phyloP scores from a whole-genome alignment of 2,329 filamentous ascomycete species.

The Epicoccum nigrum region DNA sequence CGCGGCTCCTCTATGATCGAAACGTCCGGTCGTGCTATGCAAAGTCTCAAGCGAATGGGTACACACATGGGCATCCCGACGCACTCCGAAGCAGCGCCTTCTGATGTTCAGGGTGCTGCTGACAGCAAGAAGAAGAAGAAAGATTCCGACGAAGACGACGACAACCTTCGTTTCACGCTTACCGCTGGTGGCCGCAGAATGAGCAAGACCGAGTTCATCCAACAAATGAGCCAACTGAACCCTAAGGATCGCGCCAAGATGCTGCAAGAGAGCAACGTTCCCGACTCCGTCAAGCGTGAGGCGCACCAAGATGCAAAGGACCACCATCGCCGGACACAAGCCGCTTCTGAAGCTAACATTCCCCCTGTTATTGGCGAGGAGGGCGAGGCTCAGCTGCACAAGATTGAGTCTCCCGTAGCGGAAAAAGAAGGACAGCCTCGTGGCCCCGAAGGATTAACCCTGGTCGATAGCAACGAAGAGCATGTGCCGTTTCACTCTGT shows the following conservation, averaged over 20 bases:
- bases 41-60: slow-evolving; percentile 60
- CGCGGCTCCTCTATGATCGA: slow-evolving; percentile 42
- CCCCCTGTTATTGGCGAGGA: slow-evolving; percentile 43
- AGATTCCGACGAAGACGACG: slow-evolving; percentile 68
- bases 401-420: slow-evolving; percentile 37
- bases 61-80: slow-evolving; percentile 56
- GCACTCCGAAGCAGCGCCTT: slow-evolving; percentile 31
- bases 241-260: slow-evolving; percentile 63
- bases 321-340: slow-evolving; percentile 38
- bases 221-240: slow-evolving; percentile 74
- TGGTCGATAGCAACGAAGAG: slow-evolving; percentile 54
- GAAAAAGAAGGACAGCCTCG: slow-evolving; percentile 30
- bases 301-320: slow-evolving; percentile 52
- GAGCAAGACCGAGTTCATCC: slow-evolving; percentile 81
- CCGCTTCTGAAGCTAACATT: slow-evolving; percentile 37
- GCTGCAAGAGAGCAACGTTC: slow-evolving; percentile 55
- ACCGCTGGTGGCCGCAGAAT: slow-evolving; percentile 74
- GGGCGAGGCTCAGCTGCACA: slow-evolving; percentile 42
- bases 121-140: slow-evolving; percentile 33
- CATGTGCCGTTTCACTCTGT: slow-evolving; percentile 58
- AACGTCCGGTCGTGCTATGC: slow-evolving; percentile 47
- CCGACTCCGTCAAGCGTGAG: slow-evolving; percentile 55
- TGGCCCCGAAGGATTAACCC: slow-evolving; percentile 49
- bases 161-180: slow-evolving; percentile 77
- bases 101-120: slow-evolving; percentile 19